Base-by-base conservation (phyloP, 306 rosid genomes). In the Gastrolobium bilobum region DNA sequence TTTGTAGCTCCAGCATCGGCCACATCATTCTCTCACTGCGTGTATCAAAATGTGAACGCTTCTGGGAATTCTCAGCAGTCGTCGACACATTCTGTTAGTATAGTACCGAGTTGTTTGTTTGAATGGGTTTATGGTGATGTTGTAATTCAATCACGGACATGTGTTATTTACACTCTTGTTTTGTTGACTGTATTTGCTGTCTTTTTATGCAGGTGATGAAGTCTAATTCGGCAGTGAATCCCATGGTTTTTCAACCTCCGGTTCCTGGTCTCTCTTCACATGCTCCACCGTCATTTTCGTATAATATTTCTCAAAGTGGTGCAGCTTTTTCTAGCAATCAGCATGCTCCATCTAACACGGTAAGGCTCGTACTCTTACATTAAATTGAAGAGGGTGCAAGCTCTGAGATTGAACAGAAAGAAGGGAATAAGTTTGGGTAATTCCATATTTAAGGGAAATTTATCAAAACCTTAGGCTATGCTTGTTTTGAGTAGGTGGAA, bases 251-350 rank as follows among this genome's bases (percentile, higher is more conserved):
- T 84, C 91, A 87, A 68, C 86, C 86, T 64, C 87, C 76, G 13
- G 82, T 84, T 63, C 88, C 83, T 59, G 88, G 79, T 50, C 26
- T 58, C 63, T 37, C 85, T 10, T 79, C 92, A 20, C 82, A 75
- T 46, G 68, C 83, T 7, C 56, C 68, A 10, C 88, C 88, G 58
- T 75, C 90, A 1, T 90, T 88, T 79, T 88, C 87, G 0, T 86
- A 84, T 50, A 90, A 84, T 72, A 9, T 76, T 82, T 54, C 92
- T 9, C 89, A 73, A 3, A 65, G 78, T 69, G 82, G 77, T 5
- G 30, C 35, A 4, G 5, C 47, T 53, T 82, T 84, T 78, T 46
- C 90, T 14, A 71, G 61, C 50, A 81, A 68, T 61, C 85, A 38
- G 73, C 89, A 68, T 43, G 51, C 56, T 5, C 90, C 83, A 65